phyloP scores from a whole-genome alignment of 805 yeast species.

The Cyberlindnera samutprakarnensis region DNA sequence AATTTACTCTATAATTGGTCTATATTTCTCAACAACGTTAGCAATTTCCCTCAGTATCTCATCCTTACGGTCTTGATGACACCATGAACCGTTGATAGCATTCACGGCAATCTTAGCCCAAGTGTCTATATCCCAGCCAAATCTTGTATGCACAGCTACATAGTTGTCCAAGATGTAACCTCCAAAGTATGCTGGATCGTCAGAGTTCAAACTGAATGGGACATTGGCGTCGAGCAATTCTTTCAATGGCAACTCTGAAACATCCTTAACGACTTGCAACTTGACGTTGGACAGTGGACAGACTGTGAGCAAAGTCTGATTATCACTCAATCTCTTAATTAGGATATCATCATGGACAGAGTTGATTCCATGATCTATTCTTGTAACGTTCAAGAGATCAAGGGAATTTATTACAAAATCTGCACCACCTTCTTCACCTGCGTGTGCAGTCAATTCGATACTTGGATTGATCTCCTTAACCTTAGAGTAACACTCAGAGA shows the following conservation, averaged over 20 bases:
- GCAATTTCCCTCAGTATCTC: conserved; percentile 40
- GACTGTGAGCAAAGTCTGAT: conserved; percentile 53
- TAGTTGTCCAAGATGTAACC: conserved; percentile 80
- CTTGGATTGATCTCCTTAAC: conserved; percentile 43
- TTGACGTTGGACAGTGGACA: conserved; percentile 78
- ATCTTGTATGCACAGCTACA: conserved; percentile 53
- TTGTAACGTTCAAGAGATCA: conserved; percentile 49
- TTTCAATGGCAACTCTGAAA: conserved; percentile 59
- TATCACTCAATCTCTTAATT: conserved; percentile 47
- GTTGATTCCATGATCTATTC: conserved; percentile 80
- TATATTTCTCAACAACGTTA: conserved; percentile 30
- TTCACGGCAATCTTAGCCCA: conserved; percentile 63
- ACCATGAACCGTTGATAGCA: conserved; percentile 70
- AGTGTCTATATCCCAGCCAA: conserved; percentile 49
- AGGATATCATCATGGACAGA: conserved; percentile 47
- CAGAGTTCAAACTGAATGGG: conserved; percentile 70
- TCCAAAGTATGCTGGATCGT: conserved; percentile 79
- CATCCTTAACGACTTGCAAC: conserved; percentile 63
- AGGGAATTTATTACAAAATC: conserved; percentile 54
- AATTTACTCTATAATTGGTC: conserved; percentile 8
- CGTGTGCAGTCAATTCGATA: conserved; percentile 72
- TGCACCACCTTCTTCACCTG: conserved; percentile 85
- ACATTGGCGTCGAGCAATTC: conserved; percentile 53
- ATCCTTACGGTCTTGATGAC: conserved; percentile 46
- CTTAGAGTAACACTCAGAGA: conserved; percentile 50